These are phyloP conservation scores for Sphagnum fallax DNA, from an alignment of 228 moss, liverwort and hornwort genomes.

Conservation along the genomic window DNA sequence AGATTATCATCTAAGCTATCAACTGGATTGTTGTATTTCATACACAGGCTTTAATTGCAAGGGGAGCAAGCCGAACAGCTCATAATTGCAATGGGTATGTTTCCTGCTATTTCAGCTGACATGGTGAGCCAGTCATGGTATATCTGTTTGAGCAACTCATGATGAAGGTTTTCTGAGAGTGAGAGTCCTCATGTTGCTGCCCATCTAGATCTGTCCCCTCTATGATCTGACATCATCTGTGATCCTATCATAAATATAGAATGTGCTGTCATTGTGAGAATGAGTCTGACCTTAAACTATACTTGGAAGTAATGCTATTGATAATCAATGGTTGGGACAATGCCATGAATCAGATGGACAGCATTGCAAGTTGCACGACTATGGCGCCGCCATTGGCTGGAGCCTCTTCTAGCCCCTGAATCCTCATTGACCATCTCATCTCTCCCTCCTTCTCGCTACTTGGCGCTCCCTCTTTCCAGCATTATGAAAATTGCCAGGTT, in stretches of 20 bases:
- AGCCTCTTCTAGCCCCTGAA: conserved; percentile 67
- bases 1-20: too few species aligned
- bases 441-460: conserved; percentile 74
- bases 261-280: too few species aligned
- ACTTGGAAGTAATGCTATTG: not conserved
- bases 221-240: too few species aligned
- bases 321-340: not conserved
- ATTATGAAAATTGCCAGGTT: conserved; percentile 92
- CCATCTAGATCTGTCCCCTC: too few species aligned
- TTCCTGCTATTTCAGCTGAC: not conserved
- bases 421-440: conserved; percentile 57
- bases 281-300: not conserved
- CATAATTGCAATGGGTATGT: conserved; percentile 84
- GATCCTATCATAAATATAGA: too few species aligned
- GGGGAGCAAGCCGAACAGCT: conserved; percentile 69
- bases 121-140: too few species aligned
- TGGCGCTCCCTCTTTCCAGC: conserved; percentile 90
- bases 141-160: not conserved
- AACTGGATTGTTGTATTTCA: not conserved
- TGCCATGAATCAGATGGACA: conserved; percentile 52
- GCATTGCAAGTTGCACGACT: conserved; percentile 87
- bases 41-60: conserved; percentile 76
- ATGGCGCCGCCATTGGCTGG: conserved; percentile 96
- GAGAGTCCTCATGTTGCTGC: not conserved
- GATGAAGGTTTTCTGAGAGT: not conserved